Percentiles rank a stretch among this genome's conserved stretches.
These are phyloP conservation scores for Eucalyptus sp. DNA, from an alignment of 345 rosid genomes.

Conservation along the genomic window DNA sequence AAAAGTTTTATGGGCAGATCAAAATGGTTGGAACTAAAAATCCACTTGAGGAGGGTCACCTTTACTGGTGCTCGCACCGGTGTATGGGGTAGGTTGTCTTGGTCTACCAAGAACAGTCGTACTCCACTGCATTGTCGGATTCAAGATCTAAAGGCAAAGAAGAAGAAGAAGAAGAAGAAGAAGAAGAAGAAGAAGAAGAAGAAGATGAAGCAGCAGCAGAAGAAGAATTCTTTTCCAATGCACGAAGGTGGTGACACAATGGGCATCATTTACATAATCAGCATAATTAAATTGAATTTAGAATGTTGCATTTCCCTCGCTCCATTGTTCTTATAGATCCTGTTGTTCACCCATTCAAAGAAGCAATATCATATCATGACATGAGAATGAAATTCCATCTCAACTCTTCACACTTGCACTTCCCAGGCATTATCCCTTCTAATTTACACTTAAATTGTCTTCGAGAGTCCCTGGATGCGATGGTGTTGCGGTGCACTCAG, in stretches of 20 bases:
- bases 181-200: rapidly evolving
- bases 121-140: neutral
- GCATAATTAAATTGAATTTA: neutral
- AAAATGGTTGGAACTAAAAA: neutral
- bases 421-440: neutral
- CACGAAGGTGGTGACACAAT: neutral
- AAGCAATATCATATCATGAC: neutral
- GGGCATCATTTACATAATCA: neutral
- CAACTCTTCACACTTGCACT: neutral
- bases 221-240: neutral
- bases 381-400: neutral
- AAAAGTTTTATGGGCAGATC: neutral
- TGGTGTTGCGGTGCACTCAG: neutral
- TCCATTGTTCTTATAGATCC: neutral
- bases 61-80: neutral
- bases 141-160: neutral
- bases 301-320: neutral
- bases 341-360: neutral
- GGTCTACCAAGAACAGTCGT: neutral
- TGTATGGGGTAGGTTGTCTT: neutral
- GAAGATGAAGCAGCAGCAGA: neutral
- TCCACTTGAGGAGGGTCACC: neutral
- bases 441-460: neutral
- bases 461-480: neutral
- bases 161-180: neutral